Conservation (phyloP, 495 filamentous ascomycete genomes). For the Bacidia gigantensis region DNA sequence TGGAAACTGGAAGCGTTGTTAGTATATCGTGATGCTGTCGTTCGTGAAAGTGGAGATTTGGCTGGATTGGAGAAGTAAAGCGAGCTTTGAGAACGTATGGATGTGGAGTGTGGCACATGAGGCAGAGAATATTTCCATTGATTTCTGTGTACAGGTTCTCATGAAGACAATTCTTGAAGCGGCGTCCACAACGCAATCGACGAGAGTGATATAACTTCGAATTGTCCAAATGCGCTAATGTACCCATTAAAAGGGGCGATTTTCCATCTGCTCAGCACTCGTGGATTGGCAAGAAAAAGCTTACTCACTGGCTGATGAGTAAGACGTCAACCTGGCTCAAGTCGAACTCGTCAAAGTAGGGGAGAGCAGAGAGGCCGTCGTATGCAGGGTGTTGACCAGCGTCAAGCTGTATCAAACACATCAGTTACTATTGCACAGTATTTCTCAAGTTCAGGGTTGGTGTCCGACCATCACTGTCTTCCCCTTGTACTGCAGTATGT, state of each 20-base stretch:
- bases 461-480: conserved; percentile 88
- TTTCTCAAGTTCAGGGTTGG: not conserved
- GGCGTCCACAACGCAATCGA: not conserved
- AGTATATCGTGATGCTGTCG: not conserved
- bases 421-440: not conserved
- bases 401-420: conserved; percentile 51
- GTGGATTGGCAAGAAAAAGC: conserved; percentile 16
- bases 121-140: conserved; percentile 2
- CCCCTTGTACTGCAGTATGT: conserved; percentile 96
- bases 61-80: not conserved
- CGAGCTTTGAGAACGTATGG: not conserved
- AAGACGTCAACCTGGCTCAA: conserved; percentile 93
- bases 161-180: not conserved
- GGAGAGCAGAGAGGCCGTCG: conserved; percentile 81
- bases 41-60: not conserved
- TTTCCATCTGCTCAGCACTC: too few relatives aligned
- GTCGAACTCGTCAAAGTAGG: conserved; percentile 98
- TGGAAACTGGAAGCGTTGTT: conserved; percentile 57
- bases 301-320: conserved; percentile 89
- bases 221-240: too few relatives aligned
- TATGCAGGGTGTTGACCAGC: conserved; percentile 96
- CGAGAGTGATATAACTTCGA: too few relatives aligned
- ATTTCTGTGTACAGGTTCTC: conserved; percentile 4
- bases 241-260: too few relatives aligned
- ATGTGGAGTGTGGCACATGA: not conserved